These are phyloP conservation scores for Botrytis medusae DNA, from an alignment of 2,329 filamentous ascomycete species.

Conservation along the genomic window DNA sequence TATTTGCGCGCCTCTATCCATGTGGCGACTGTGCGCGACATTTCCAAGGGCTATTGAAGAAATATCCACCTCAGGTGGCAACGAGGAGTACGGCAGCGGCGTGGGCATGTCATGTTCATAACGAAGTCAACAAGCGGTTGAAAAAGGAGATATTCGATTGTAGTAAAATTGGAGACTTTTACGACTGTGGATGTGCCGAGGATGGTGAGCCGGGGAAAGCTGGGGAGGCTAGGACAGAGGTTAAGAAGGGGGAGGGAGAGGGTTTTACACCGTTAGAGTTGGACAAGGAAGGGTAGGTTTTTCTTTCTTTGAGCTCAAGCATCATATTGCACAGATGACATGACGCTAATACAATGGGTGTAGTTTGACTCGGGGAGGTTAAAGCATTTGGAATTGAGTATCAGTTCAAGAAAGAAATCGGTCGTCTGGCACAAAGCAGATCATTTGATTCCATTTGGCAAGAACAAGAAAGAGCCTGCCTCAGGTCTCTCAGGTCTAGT, in stretches of 20 bases:
- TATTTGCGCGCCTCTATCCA: slow-evolving; percentile 68
- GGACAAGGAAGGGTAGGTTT: slow-evolving; percentile 37
- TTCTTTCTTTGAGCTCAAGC: not conserved
- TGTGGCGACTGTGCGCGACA: slow-evolving; percentile 69
- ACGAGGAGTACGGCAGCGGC: slow-evolving; percentile 63
- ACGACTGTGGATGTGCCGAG: slow-evolving; percentile 71
- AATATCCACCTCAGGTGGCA: slow-evolving; percentile 65
- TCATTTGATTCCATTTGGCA: not conserved
- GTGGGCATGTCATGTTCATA: slow-evolving; percentile 69
- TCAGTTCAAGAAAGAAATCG: not conserved
- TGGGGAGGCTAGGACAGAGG: slow-evolving; percentile 31
- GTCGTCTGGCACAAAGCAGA: not conserved
- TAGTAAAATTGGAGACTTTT: slow-evolving; percentile 66
- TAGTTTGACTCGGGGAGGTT: slow-evolving; percentile 34
- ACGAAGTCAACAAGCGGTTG: slow-evolving; percentile 64
- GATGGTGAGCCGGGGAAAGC: slow-evolving; percentile 50
- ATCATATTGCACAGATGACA: not conserved
- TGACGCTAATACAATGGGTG: slow-evolving; percentile 26
- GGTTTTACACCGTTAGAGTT: slow-evolving; percentile 39
- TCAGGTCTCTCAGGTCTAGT: too few species aligned
- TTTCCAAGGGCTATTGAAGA: slow-evolving; percentile 60
- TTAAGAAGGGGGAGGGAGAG: slow-evolving; percentile 31
- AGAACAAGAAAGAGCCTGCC: not conserved
- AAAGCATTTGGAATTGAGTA: not conserved
- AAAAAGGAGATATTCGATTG: slow-evolving; percentile 65